Conservation (phyloP, 495 filamentous ascomycete species). For the Penicillium dipodomyicola region DNA sequence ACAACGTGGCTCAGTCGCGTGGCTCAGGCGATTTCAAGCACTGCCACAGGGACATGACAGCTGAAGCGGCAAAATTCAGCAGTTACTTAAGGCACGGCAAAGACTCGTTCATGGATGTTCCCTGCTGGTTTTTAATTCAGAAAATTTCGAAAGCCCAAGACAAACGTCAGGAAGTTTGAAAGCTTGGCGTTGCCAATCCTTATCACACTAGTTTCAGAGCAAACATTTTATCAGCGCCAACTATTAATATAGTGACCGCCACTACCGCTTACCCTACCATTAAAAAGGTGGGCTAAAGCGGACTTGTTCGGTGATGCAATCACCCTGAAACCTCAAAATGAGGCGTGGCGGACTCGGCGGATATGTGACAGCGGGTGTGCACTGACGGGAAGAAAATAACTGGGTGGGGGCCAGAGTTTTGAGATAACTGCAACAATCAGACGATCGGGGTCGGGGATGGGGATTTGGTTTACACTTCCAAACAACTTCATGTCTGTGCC, state of each 20-base stretch:
- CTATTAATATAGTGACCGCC: slow-evolving; percentile 12
- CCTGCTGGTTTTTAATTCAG: not conserved
- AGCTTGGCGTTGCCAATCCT: slow-evolving; percentile 7
- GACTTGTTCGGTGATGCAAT: slow-evolving; percentile 27
- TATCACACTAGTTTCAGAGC: slow-evolving; percentile 9
- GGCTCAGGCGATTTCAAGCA: slow-evolving; percentile 3
- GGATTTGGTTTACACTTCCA: not conserved
- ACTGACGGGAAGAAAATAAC: slow-evolving; percentile 6
- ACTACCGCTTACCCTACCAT: slow-evolving; percentile 15
- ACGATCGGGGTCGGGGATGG: slow-evolving; percentile 1
- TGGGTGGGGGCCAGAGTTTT: slow-evolving; percentile 1
- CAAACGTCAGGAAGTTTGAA: slow-evolving; percentile 10
- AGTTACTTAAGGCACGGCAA: not conserved
- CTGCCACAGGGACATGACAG: slow-evolving; percentile 4
- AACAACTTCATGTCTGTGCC: not conserved
- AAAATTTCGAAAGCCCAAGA: not conserved
- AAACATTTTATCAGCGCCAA: slow-evolving; percentile 6
- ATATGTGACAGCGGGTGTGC: slow-evolving; percentile 27
- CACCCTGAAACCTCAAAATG: slow-evolving; percentile 27
- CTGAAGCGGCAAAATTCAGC: not conserved
- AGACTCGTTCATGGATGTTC: slow-evolving; percentile 2
- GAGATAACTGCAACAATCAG: slow-evolving; percentile 1
- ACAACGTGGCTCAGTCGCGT: slow-evolving; percentile 14
- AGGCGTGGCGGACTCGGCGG: slow-evolving; percentile 16
- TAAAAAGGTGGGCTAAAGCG: slow-evolving; percentile 12